phyloP scores from a whole-genome alignment of 495 filamentous ascomycete species.

The Barbatosphaeria neglecta region DNA sequence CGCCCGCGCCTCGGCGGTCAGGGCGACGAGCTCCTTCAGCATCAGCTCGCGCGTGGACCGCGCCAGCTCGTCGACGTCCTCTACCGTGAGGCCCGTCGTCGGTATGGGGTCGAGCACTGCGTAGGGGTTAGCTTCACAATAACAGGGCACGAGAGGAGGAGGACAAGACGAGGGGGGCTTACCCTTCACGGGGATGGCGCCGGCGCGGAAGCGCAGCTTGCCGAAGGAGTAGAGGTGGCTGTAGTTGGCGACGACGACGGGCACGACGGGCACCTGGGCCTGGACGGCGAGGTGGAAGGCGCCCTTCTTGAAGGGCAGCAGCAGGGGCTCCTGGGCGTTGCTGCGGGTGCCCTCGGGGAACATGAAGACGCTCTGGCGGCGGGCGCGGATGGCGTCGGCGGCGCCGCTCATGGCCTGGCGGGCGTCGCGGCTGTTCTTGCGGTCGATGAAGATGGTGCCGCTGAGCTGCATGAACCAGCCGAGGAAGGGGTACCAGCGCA shows the following conservation, averaged over 20 bases:
- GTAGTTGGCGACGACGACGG: conserved; percentile 80
- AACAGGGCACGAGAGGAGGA: neutral
- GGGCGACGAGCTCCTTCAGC: conserved; percentile 57
- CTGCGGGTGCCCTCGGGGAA: conserved; percentile 90
- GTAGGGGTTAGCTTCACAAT: neutral
- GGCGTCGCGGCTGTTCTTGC: conserved; percentile 68
- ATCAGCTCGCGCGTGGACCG: conserved; percentile 61
- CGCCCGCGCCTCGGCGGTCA: conserved; percentile 34
- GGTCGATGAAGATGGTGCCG: conserved; percentile 90
- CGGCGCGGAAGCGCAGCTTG: conserved; percentile 55
- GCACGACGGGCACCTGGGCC: conserved; percentile 85
- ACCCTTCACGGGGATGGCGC: conserved; percentile 74
- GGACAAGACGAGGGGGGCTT: conserved; percentile 12
- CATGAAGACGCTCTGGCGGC: conserved; percentile 83
- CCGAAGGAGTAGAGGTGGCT: conserved; percentile 66
- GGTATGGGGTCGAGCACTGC: conserved; percentile 74
- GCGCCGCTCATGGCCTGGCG: conserved; percentile 76
- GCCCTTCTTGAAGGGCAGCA: conserved; percentile 95
- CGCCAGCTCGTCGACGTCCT: conserved; percentile 75
- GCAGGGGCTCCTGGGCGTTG: conserved; percentile 65
- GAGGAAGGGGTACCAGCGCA: conserved; percentile 73
- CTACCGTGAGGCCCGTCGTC: conserved; percentile 62
- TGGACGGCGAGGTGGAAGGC: conserved; percentile 94
- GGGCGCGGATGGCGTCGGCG: conserved; percentile 59
- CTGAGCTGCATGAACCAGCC: conserved; percentile 94